Percentiles rank a stretch among this genome's conserved stretches.
Conservation (phyloP, 2,329 filamentous ascomycete species). For the Waltergamsia citrina region DNA sequence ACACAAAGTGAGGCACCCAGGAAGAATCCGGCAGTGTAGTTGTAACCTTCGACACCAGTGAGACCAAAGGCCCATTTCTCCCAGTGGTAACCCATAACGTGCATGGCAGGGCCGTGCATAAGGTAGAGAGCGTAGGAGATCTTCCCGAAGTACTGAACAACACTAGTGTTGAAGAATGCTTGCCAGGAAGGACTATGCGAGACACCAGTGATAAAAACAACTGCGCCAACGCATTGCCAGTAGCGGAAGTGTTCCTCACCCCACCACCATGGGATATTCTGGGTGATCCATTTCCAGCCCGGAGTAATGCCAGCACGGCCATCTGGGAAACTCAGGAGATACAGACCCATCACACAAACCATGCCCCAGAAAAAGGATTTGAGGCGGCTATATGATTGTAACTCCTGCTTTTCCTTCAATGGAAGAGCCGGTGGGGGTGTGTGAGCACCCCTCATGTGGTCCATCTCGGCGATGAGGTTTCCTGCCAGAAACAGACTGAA, state of each 20-base stretch:
- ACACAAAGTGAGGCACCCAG: constrained; percentile 38
- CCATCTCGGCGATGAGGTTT: constrained; percentile 44
- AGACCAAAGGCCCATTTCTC: constrained; percentile 36
- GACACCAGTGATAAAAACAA: constrained; percentile 41
- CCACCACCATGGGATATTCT: constrained; percentile 39
- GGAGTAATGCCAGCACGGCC: constrained; percentile 34
- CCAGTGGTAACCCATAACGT: constrained; percentile 41
- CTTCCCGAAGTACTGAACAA: constrained; percentile 48
- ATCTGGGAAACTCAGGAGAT: constrained; percentile 33
- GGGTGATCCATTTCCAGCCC: constrained; percentile 39
- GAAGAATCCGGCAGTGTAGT: constrained; percentile 35
- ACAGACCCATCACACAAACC: constrained; percentile 39
- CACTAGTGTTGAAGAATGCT: constrained; percentile 35
- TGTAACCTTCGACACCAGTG: constrained; percentile 31
- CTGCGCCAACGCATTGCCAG: constrained; percentile 44
- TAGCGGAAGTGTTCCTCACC: constrained; percentile 39
- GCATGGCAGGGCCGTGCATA: constrained; percentile 47
- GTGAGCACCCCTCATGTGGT: constrained; percentile 38
- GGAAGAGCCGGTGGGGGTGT: constrained; percentile 17
- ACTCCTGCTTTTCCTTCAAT: constrained; percentile 9
- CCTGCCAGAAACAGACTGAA: constrained; percentile 45
- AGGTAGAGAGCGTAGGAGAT: constrained; percentile 54
- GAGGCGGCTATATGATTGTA: background rate
- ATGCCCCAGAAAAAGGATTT: constrained; percentile 22
- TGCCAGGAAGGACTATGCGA: constrained; percentile 36